These are phyloP conservation scores for Apiospora pterosperma DNA, from an alignment of 2,329 filamentous ascomycete species.

Conservation along the genomic window DNA sequence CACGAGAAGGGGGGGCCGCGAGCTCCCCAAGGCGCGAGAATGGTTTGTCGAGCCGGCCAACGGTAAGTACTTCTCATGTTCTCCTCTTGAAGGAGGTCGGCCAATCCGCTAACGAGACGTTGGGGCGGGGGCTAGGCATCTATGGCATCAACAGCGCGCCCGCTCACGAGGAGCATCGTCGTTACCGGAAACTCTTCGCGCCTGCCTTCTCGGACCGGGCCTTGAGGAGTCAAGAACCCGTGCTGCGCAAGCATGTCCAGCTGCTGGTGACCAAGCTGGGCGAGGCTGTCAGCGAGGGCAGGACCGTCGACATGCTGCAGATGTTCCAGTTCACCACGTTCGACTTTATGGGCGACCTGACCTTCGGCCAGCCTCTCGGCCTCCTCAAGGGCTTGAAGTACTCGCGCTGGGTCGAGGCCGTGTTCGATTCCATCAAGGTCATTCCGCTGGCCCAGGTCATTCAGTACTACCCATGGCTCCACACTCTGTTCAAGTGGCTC, in stretches of 20 bases:
- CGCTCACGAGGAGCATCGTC: slow-evolving; percentile 10
- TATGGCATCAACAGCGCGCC: neutral
- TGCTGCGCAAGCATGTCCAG: slow-evolving; percentile 11
- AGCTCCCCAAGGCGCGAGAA: slow-evolving; percentile 7
- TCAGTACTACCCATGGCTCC: slow-evolving; percentile 15
- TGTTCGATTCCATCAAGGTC: slow-evolving; percentile 19
- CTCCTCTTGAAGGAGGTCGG: neutral
- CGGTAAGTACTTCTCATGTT: neutral
- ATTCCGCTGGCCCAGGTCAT: slow-evolving; percentile 13
- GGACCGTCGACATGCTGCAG: slow-evolving; percentile 15
- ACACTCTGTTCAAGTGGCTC: slow-evolving; percentile 12
- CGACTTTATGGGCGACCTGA: slow-evolving; percentile 18
- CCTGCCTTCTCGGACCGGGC: slow-evolving; percentile 19
- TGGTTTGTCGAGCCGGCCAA: slow-evolving; percentile 12
- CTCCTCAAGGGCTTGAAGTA: slow-evolving; percentile 13
- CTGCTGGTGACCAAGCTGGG: slow-evolving; percentile 32
- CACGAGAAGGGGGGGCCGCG: slow-evolving; percentile 7
- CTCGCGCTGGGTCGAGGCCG: slow-evolving; percentile 13
- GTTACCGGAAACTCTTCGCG: slow-evolving; percentile 15
- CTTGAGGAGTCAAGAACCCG: neutral
- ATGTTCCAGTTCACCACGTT: slow-evolving; percentile 17
- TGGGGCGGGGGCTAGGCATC: neutral
- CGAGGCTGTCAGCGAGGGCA: slow-evolving; percentile 15
- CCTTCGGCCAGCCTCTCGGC: slow-evolving; percentile 14
- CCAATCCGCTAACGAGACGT: neutral